Evolutionary conservation across 1,139 yeast genomes (phyloP), one percentile per base, ranked within the genome.

Genomic region (Geotrichum histeridarum): DNA sequence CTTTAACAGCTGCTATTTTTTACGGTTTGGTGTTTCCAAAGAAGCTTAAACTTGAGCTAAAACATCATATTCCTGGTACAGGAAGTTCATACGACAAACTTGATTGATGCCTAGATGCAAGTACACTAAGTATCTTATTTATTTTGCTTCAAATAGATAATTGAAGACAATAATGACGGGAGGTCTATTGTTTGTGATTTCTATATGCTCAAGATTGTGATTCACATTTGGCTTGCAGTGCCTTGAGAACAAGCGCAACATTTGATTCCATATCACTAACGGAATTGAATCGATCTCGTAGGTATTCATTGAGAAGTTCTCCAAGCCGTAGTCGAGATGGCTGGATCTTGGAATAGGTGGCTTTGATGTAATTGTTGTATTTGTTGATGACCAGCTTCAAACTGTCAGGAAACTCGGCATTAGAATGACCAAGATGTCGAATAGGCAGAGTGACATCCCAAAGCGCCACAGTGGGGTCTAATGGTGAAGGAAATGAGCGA

Each of bases 341-440:
- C 65, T 37, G 71, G 57, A 65, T 80, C 81, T 56, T 52, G 36
- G 44, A 47, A 48, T 53, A 57, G 14, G 58, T 50, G 48, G 66
- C 64, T 77, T 79, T 47, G 38, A 59, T 53, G 65, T 82, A 81
- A 1, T 89, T 86, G 60, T 80, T 72, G 67, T 81, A 87, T 65
- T 84, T 82, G 64, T 84, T 85, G 42, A 90, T 86, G 15, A 90
- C 77, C 39, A 78, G 75, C 69, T 86, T 89, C 62, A 91, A 75
- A 54, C 73, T 69, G 53, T 78, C 82, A 11, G 87, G 81, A 66
- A 86, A 82, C 8, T 67, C 62, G 2, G 71, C 67, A 55, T 75
- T 74, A 4, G 62, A 55, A 36, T 74, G 67, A 0, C 66, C 61
- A 46, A 75, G 66, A 61, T 77, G 79, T 67, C 95, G 80, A 41